A percentile compares a stretch with the other conserved stretches of the same genome.
Conservation (phyloP, 371 early-diverging fungal genomes). For the Fennellomyces sp. region DNA sequence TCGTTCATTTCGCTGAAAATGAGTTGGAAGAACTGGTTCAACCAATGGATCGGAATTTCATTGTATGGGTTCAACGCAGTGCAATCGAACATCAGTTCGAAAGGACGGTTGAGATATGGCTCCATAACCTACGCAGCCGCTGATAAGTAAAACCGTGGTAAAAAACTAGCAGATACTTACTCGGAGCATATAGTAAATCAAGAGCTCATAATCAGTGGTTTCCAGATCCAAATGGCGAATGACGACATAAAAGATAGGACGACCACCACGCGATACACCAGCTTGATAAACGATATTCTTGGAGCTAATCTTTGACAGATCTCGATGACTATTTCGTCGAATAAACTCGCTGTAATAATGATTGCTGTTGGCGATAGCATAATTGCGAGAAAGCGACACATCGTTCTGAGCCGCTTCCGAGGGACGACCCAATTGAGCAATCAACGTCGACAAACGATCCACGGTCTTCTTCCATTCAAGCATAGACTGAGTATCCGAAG, state of each 20-base stretch:
- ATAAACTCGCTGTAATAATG: slow-evolving; percentile 80
- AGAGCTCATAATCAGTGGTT: slow-evolving; percentile 78
- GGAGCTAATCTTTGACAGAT: slow-evolving; percentile 61
- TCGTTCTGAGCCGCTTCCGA: slow-evolving; percentile 35
- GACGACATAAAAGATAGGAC: slow-evolving; percentile 86
- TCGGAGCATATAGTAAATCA: slow-evolving; percentile 74
- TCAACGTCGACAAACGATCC: slow-evolving; percentile 75
- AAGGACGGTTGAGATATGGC: slow-evolving; percentile 62
- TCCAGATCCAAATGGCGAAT: slow-evolving; percentile 71
- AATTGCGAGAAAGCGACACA: slow-evolving; percentile 38
- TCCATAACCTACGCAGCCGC: slow-evolving; percentile 49
- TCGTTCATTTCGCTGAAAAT: slow-evolving; percentile 66
- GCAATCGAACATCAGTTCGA: slow-evolving; percentile 82
- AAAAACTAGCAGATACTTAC: slow-evolving; percentile 32
- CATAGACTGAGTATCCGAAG: slow-evolving; percentile 28
- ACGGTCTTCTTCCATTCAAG: slow-evolving; percentile 58
- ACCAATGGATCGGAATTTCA: slow-evolving; percentile 78
- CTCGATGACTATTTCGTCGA: slow-evolving; percentile 69
- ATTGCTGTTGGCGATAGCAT: slow-evolving; percentile 42
- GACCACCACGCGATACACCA: slow-evolving; percentile 73
- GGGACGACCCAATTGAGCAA: slow-evolving; percentile 87
- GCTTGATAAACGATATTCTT: slow-evolving; percentile 77
- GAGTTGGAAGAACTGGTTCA: slow-evolving; percentile 75
- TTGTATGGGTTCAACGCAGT: slow-evolving; percentile 77
- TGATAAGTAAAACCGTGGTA: background rate